phyloP scores from a whole-genome alignment of 305 asterid species.

The Fraxinus floribunda region DNA sequence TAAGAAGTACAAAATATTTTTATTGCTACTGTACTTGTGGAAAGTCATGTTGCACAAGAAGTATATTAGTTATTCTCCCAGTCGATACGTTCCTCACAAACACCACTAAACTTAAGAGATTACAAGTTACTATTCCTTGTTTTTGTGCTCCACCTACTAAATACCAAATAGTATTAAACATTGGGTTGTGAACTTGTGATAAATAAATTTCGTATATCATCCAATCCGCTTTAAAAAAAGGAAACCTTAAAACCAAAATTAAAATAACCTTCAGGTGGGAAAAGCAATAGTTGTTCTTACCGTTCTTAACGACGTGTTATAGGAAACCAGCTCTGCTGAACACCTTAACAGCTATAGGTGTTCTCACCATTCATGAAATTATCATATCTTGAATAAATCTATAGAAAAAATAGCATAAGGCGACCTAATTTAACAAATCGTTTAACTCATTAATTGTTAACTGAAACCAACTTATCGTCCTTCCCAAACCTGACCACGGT shows the following conservation, averaged over 20 bases:
- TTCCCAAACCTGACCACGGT: neutral
- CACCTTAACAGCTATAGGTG: neutral
- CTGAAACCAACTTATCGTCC: neutral
- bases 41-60: neutral
- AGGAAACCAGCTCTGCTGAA: conserved; percentile 1
- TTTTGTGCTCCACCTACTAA: neutral
- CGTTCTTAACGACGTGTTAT: neutral
- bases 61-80: neutral
- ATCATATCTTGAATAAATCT: neutral
- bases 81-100: neutral
- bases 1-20: neutral
- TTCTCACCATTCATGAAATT: neutral
- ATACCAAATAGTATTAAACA: neutral
- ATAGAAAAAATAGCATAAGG: neutral
- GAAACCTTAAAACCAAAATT: neutral
- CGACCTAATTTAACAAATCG: neutral
- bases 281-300: neutral
- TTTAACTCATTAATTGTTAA: neutral
- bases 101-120: neutral
- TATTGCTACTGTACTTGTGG: neutral
- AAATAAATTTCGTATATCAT: neutral
- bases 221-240: neutral
- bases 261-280: neutral
- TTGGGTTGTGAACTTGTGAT: neutral
- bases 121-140: neutral